Conservation (phyloP, 129 eudicot species). For the Lonicera japonica region DNA sequence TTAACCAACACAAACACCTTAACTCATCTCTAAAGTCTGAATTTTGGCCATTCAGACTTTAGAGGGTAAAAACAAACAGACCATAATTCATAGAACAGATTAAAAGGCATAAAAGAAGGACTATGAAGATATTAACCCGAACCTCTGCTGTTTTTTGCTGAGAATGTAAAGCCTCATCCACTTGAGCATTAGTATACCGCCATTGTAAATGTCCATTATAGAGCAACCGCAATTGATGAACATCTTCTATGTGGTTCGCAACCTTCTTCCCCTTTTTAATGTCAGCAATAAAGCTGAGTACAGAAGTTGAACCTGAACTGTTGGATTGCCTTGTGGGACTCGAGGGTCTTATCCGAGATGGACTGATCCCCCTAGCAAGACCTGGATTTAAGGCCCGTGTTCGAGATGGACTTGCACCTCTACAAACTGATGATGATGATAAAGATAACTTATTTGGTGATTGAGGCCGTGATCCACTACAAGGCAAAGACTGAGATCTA, state of each 20-base stretch:
- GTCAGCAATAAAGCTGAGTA: slow-evolving; percentile 79
- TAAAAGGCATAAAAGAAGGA: neutral
- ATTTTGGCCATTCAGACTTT: too few relatives aligned
- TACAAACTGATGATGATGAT: slow-evolving; percentile 25
- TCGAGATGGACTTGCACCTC: slow-evolving; percentile 73
- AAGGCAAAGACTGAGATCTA: slow-evolving; percentile 33
- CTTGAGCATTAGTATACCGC: slow-evolving; percentile 71
- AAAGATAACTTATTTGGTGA: slow-evolving; percentile 48
- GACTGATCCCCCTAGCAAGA: slow-evolving; percentile 72
- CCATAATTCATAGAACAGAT: neutral
- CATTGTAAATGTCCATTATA: slow-evolving; percentile 87
- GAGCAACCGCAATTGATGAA: slow-evolving; percentile 66
- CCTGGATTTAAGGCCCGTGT: slow-evolving; percentile 32
- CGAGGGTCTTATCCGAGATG: slow-evolving; percentile 63
- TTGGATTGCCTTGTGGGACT: slow-evolving; percentile 71
- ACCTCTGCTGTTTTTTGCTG: slow-evolving; percentile 79
- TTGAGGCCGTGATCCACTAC: slow-evolving; percentile 36
- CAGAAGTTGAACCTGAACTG: slow-evolving; percentile 63
- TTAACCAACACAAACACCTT: too few relatives aligned
- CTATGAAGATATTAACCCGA: slow-evolving; percentile 14
- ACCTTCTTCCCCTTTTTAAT: slow-evolving; percentile 75
- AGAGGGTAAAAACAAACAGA: too few relatives aligned
- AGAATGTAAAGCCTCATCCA: slow-evolving; percentile 41
- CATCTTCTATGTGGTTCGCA: slow-evolving; percentile 72
- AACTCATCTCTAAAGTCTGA: too few relatives aligned